phyloP scores from a whole-genome alignment of 768 basidiomycete genomes.

The Trametes maxima region DNA sequence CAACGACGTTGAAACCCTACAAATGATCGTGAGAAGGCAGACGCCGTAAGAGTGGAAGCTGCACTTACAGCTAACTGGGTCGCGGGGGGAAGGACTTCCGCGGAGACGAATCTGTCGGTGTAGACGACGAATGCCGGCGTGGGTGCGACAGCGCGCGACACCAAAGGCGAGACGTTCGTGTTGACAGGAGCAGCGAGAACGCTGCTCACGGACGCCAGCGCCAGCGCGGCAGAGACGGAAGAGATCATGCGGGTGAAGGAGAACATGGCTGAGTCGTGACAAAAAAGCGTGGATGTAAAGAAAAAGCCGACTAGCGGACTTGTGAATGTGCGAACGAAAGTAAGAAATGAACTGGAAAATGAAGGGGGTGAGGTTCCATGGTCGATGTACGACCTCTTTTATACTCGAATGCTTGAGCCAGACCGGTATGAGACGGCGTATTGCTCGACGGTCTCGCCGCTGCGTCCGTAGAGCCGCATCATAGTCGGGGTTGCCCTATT shows the following conservation, averaged over 20 bases:
- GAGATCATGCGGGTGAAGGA: slow-evolving; percentile 17
- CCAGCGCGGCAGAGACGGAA: slow-evolving; percentile 18
- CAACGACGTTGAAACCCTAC: slow-evolving; percentile 14
- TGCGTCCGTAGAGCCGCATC: too few species aligned
- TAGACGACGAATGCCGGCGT: slow-evolving; percentile 13
- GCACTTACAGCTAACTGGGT: slow-evolving; percentile 12
- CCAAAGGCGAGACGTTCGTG: slow-evolving; percentile 2
- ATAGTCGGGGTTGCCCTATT: too few species aligned
- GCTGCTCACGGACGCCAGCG: slow-evolving; percentile 15
- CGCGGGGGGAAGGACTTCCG: slow-evolving; percentile 17
- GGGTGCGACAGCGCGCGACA: not conserved
- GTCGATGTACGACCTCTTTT: not conserved
- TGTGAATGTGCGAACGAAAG: slow-evolving; percentile 12
- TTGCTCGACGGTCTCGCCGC: too few species aligned
- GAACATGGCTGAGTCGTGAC: slow-evolving; percentile 13
- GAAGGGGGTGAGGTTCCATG: slow-evolving; percentile 5
- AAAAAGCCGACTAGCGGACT: slow-evolving; percentile 18
- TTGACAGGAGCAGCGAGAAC: slow-evolving; percentile 10
- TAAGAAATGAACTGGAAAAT: slow-evolving; percentile 10
- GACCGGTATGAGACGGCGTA: too few species aligned
- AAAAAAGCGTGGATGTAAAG: slow-evolving; percentile 3
- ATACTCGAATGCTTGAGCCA: not conserved
- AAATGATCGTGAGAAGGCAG: not conserved
- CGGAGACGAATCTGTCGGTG: slow-evolving; percentile 16
- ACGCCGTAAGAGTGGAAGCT: too few species aligned